Percentiles rank a stretch among this genome's conserved stretches.
Conservation (phyloP, 2,329 filamentous ascomycete species). For the Fusarium sp. region DNA sequence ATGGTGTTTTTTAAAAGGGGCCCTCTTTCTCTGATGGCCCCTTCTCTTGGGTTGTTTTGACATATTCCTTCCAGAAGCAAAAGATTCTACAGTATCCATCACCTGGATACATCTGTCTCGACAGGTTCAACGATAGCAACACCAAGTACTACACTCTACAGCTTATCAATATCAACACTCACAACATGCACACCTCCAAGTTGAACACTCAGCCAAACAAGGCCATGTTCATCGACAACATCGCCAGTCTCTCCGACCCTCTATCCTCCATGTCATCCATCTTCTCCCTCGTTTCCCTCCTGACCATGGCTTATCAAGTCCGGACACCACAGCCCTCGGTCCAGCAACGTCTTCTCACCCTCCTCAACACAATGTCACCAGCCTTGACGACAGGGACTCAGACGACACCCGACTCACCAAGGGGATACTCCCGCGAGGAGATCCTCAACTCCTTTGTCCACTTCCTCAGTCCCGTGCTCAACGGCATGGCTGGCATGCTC, state of each 20-base stretch:
- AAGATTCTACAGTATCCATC: constrained; percentile 6
- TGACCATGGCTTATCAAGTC: constrained; percentile 49
- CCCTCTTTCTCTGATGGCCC: constrained; percentile 14
- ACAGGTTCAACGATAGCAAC: background rate
- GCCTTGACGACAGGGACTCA: constrained; percentile 23
- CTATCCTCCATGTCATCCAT: constrained; percentile 47
- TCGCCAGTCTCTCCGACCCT: constrained; percentile 47
- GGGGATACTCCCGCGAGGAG: constrained; percentile 42
- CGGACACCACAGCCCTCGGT: constrained; percentile 39
- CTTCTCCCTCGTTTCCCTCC: constrained; percentile 49
- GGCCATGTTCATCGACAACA: constrained; percentile 43
- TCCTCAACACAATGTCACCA: constrained; percentile 49
- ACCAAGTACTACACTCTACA: constrained; percentile 2
- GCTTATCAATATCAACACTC: constrained; percentile 5
- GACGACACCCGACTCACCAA: background rate
- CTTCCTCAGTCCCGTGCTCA: constrained; percentile 49
- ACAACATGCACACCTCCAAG: constrained; percentile 40
- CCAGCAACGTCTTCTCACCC: constrained; percentile 49
- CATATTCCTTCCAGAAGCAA: constrained; percentile 35
- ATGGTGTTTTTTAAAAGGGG: constrained; percentile 23
- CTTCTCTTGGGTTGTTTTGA: constrained; percentile 20
- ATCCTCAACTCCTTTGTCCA: constrained; percentile 48
- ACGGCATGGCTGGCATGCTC: constrained; percentile 49
- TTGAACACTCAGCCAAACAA: constrained; percentile 36
- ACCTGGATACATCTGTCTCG: background rate